Percentiles rank a stretch among this genome's conserved stretches.
Conservation (phyloP, 2,329 filamentous ascomycete species). For the Blastomyces silverae region DNA sequence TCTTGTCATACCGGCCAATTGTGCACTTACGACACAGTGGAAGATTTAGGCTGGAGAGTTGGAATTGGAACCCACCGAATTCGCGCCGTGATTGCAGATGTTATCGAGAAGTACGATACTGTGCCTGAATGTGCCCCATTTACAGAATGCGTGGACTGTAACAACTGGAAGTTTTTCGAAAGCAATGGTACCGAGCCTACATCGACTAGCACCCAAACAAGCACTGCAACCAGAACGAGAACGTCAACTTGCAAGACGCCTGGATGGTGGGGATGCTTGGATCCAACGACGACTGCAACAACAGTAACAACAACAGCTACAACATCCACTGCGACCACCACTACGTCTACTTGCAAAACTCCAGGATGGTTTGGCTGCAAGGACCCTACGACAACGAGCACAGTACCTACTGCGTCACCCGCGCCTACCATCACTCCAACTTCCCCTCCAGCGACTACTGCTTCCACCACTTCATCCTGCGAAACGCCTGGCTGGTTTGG, state of each 20-base stretch:
- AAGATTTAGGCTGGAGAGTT: conserved; percentile 84
- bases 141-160: conserved; percentile 79
- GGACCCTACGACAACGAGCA: conserved; percentile 30
- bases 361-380: conserved; percentile 43
- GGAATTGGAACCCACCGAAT: conserved; percentile 90
- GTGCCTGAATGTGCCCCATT: conserved; percentile 72
- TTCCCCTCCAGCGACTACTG: conserved; percentile 23
- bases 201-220: conserved; percentile 53
- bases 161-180: conserved; percentile 88
- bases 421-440: conserved; percentile 25
- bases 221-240: conserved; percentile 55
- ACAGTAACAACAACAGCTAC: conserved; percentile 33
- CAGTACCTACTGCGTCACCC: conserved; percentile 24
- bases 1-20: conserved; percentile 84
- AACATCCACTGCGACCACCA: conserved; percentile 30
- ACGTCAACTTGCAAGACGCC: conserved; percentile 86
- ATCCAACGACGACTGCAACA: conserved; percentile 41
- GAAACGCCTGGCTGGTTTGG: conserved; percentile 37
- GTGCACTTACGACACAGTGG: conserved; percentile 88
- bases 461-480: conserved; percentile 32
- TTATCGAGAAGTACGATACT: conserved; percentile 73
- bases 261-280: conserved; percentile 72
- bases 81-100: conserved; percentile 75
- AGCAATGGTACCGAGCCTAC: conserved; percentile 79
- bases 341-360: conserved; percentile 34